Evolutionary conservation across 2,329 filamentous ascomycete genomes (phyloP).

Genomic region (Diplodia seriata): DNA sequence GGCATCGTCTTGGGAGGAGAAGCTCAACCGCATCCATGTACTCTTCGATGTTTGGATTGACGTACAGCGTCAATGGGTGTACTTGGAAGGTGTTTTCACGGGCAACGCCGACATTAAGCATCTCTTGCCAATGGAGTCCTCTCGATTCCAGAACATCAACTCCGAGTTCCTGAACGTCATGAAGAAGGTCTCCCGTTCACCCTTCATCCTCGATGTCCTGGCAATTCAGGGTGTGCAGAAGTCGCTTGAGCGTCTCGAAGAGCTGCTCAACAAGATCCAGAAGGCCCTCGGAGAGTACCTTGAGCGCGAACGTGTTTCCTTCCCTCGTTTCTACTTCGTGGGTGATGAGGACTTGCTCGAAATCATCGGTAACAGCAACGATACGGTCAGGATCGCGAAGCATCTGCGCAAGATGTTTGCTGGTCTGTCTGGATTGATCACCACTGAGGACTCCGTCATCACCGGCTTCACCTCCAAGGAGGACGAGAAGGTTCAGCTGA

Average conservation of each 20-base stretch:
- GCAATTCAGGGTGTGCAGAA: constrained; percentile 96
- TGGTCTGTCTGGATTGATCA: constrained; percentile 85
- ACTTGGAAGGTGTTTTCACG: constrained; percentile 97
- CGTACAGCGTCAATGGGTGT: constrained; percentile 99
- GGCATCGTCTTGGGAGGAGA: constrained; percentile 95
- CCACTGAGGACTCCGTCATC: constrained; percentile 90
- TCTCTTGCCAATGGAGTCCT: constrained; percentile 92
- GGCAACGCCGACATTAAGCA: constrained; percentile 99
- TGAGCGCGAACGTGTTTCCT: constrained; percentile 95
- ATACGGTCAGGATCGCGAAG: constrained; percentile 93
- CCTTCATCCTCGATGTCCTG: constrained; percentile 93
- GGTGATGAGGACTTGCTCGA: constrained; percentile 97
- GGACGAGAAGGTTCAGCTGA: constrained; percentile 84
- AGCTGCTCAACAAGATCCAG: constrained; percentile 97
- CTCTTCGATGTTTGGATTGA: constrained; percentile 99
- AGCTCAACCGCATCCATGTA: constrained; percentile 94
- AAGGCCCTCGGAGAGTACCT: constrained; percentile 98
- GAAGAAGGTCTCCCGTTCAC: constrained; percentile 98
- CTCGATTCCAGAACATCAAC: constrained; percentile 98
- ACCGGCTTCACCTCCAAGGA: constrained; percentile 95
- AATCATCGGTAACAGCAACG: constrained; percentile 99
- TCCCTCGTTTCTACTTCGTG: constrained; percentile 99
- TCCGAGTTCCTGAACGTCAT: constrained; percentile 98
- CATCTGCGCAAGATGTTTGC: constrained; percentile 99
- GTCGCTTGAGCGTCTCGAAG: constrained; percentile 92